Evolutionary conservation across 164 flowering plant genomes (phyloP).

Genomic region (Aristolochia fimbriata): DNA sequence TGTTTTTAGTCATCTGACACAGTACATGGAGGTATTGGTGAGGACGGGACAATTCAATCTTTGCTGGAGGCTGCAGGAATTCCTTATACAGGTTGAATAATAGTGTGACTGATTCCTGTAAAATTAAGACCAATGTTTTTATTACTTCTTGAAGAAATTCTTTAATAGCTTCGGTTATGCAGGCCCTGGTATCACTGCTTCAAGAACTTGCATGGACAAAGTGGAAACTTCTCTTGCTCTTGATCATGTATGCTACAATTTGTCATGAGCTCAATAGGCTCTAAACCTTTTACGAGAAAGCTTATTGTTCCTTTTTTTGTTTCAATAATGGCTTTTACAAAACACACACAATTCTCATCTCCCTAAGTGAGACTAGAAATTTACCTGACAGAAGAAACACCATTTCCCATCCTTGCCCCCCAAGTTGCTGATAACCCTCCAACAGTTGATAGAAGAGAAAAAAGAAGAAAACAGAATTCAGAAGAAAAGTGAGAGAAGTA

Average conservation of each 20-base stretch:
- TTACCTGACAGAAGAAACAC: too few relatives aligned
- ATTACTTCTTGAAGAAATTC: too few relatives aligned
- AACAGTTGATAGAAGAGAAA: too few relatives aligned
- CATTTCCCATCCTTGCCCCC: too few relatives aligned
- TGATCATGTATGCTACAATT: conserved; percentile 41
- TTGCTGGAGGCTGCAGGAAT: conserved; percentile 66
- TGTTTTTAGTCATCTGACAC: conserved; percentile 2
- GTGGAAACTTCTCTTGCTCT: conserved; percentile 79
- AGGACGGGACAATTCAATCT: conserved; percentile 89
- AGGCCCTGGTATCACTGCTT: conserved; percentile 81
- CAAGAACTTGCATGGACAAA: conserved; percentile 88
- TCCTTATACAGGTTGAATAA: conserved; percentile 63
- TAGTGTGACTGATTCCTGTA: neutral
- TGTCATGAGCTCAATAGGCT: neutral
- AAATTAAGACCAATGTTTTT: too few relatives aligned
- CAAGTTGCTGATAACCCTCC: too few relatives aligned
- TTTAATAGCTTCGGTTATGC: conserved; percentile 5
- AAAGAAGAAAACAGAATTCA: too few relatives aligned
- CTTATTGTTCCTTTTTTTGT: too few relatives aligned
- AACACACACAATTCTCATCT: too few relatives aligned
- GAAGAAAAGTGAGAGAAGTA: too few relatives aligned
- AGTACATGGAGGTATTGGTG: conserved; percentile 97
- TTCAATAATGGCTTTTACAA: too few relatives aligned
- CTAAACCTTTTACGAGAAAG: neutral
- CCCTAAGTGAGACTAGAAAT: too few relatives aligned